Percentiles rank a stretch among this genome's conserved stretches.
These are phyloP conservation scores for Penicillium sp. DNA, from an alignment of 2,329 filamentous ascomycete genomes.

Conservation along the genomic window DNA sequence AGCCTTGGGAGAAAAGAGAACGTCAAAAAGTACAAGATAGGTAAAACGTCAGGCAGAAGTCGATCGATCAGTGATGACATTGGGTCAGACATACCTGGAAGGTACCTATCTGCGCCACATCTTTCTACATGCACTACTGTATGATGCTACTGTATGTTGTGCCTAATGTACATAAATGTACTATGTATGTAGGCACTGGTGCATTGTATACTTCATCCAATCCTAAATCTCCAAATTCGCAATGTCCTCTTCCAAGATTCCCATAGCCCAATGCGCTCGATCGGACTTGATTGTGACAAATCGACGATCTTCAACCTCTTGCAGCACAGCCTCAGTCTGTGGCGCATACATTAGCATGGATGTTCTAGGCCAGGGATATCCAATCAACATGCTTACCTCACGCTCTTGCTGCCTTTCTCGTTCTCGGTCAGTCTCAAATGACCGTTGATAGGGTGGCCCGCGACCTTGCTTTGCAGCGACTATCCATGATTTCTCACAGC, in stretches of 20 bases:
- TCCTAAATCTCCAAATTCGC: slow-evolving; percentile 58
- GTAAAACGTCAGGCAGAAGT: slow-evolving; percentile 23
- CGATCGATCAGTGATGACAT: slow-evolving; percentile 19
- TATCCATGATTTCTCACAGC: slow-evolving; percentile 82
- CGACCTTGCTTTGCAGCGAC: slow-evolving; percentile 70
- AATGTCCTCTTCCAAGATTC: slow-evolving; percentile 76
- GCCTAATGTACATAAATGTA: slow-evolving; percentile 8
- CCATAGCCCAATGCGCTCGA: slow-evolving; percentile 72
- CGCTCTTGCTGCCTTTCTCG: slow-evolving; percentile 2
- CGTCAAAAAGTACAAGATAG: background rate
- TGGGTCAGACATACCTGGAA: background rate
- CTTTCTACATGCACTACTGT: slow-evolving; percentile 2
- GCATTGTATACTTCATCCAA: slow-evolving; percentile 5
- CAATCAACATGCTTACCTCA: slow-evolving; percentile 17
- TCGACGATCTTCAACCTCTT: slow-evolving; percentile 47
- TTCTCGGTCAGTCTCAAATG: slow-evolving; percentile 18
- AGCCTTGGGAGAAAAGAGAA: slow-evolving; percentile 14
- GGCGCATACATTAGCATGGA: slow-evolving; percentile 24
- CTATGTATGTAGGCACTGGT: background rate
- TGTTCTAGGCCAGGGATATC: background rate
- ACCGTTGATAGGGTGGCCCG: slow-evolving; percentile 69
- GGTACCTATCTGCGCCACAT: slow-evolving; percentile 2
- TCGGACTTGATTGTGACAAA: slow-evolving; percentile 64
- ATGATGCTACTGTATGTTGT: background rate
- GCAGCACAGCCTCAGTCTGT: slow-evolving; percentile 19